Conservation (phyloP, 176 grass and related monocot genomes). For the Tillandsia fasciculata region DNA sequence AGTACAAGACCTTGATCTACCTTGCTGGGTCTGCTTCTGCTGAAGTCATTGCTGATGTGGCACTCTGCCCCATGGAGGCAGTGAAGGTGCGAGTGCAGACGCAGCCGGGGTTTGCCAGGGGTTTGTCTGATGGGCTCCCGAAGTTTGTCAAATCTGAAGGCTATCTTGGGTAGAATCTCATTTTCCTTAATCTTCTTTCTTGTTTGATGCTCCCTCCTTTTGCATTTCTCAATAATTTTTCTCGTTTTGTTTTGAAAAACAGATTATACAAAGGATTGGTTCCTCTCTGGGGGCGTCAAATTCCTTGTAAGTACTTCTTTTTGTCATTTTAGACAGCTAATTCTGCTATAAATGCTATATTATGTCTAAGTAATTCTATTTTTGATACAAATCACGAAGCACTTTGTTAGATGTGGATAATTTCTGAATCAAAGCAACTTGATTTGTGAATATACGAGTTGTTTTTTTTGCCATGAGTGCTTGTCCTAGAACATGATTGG, state of each 20-base stretch:
- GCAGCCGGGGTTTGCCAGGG: slow-evolving; percentile 60
- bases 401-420: too few species aligned
- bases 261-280: slow-evolving; percentile 69
- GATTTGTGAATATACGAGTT: too few species aligned
- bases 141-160: slow-evolving; percentile 71
- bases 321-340: background rate
- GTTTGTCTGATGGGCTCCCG: slow-evolving; percentile 48
- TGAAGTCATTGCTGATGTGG: slow-evolving; percentile 67
- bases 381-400: too few species aligned
- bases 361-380: too few species aligned
- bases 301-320: slow-evolving; percentile 48
- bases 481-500: too few species aligned
- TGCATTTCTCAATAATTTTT: background rate
- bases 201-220: background rate
- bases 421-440: too few species aligned
- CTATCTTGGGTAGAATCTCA: slow-evolving; percentile 32
- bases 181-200: slow-evolving; percentile 1
- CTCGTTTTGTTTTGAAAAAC: slow-evolving; percentile 18
- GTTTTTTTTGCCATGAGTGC: too few species aligned
- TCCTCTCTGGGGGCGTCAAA: slow-evolving; percentile 85
- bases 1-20: slow-evolving; percentile 78
- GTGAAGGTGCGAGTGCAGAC: slow-evolving; percentile 84
- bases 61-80: slow-evolving; percentile 81
- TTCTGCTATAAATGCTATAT: too few species aligned
- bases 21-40: slow-evolving; percentile 74